Percentiles rank a stretch among this genome's conserved stretches.
Evolutionary conservation across 2,329 filamentous ascomycete species (phyloP).

Genomic region (Volutella citrinella): DNA sequence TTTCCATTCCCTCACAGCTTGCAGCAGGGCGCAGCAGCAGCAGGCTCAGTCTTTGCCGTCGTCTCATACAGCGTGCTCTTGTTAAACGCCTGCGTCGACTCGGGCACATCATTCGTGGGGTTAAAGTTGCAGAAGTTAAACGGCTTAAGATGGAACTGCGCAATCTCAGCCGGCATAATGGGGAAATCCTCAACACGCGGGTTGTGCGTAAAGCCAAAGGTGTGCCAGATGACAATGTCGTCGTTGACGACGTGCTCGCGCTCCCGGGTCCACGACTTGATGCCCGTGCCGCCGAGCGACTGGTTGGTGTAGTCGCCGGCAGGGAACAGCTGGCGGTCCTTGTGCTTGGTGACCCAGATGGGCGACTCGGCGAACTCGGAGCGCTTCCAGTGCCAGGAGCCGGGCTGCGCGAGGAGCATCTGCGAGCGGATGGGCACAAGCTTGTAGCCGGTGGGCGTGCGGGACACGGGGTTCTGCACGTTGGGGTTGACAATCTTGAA

Average conservation of each 20-base stretch:
- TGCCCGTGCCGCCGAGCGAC: slow-evolving; percentile 37
- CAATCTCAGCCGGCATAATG: slow-evolving; percentile 62
- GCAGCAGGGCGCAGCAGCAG: no score
- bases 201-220: slow-evolving; percentile 56
- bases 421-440: slow-evolving; percentile 46
- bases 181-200: slow-evolving; percentile 65
- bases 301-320: slow-evolving; percentile 43
- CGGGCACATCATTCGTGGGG: slow-evolving; percentile 48
- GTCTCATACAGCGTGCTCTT: slow-evolving; percentile 9
- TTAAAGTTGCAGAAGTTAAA: slow-evolving; percentile 52
- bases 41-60: no score
- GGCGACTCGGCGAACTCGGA: slow-evolving; percentile 40
- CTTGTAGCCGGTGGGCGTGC: slow-evolving; percentile 47
- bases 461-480: no score
- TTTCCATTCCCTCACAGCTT: no score
- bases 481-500: slow-evolving; percentile 48
- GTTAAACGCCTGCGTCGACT: slow-evolving; percentile 35
- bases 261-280: slow-evolving; percentile 46
- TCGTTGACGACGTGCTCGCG: slow-evolving; percentile 49
- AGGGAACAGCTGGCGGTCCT: slow-evolving; percentile 40
- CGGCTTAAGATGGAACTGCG: slow-evolving; percentile 47
- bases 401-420: slow-evolving; percentile 40
- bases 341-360: slow-evolving; percentile 42
- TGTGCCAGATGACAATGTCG: slow-evolving; percentile 50
- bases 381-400: slow-evolving; percentile 36